A percentile compares a stretch with the other conserved stretches of the same genome.
These are phyloP conservation scores for Fraxinus americana DNA, from an alignment of 257 asterid species.

Conservation along the genomic window DNA sequence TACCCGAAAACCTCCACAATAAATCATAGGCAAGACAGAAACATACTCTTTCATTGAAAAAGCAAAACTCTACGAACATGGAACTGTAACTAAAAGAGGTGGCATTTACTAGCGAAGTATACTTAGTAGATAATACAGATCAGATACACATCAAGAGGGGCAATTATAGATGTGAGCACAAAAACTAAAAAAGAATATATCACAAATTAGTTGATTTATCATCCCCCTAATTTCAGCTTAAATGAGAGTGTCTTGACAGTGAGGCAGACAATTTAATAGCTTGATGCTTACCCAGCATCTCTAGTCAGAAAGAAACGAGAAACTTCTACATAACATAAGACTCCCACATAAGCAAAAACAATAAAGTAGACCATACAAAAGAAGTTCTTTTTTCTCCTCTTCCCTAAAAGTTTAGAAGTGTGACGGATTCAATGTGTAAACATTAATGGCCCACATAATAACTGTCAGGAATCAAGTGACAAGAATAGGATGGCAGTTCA, in stretches of 20 bases:
- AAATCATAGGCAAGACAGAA: background rate
- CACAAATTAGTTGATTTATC: background rate
- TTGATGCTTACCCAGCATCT: background rate
- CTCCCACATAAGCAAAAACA: slow-evolving; percentile 15
- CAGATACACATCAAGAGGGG: background rate
- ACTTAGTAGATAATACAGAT: background rate
- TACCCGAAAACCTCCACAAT: background rate
- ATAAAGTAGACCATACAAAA: background rate
- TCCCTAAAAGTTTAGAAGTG: slow-evolving; percentile 20
- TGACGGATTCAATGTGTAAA: slow-evolving; percentile 4
- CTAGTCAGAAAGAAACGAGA: background rate
- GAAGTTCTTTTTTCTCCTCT: slow-evolving; percentile 3
- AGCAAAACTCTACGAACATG: background rate
- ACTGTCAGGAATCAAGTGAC: slow-evolving; percentile 17
- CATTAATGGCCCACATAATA: background rate
- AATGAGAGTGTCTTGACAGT: background rate
- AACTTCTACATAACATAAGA: background rate
- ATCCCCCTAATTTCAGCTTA: background rate
- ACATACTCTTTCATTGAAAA: background rate
- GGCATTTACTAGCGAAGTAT: background rate
- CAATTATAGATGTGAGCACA: background rate
- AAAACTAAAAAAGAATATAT: background rate
- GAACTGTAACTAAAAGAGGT: background rate
- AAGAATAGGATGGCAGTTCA: background rate
- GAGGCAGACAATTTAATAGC: background rate